phyloP scores from a whole-genome alignment of 805 yeast genomes.

The Brettanomyces bruxellensis region DNA sequence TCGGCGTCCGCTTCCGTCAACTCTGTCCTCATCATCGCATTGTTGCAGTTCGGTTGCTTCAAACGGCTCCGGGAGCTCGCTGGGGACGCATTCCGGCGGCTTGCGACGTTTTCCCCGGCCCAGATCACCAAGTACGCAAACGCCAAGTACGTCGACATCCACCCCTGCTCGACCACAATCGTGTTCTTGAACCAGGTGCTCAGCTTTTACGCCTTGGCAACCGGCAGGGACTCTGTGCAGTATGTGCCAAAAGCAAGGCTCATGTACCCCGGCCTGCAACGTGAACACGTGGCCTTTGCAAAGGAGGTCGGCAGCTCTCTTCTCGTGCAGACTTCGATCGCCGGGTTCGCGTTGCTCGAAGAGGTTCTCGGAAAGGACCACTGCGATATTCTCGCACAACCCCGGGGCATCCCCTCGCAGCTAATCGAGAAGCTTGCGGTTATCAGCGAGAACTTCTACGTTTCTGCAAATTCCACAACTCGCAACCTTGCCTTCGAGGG shows the following conservation, averaged over 20 bases:
- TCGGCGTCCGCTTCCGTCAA: conserved; percentile 23
- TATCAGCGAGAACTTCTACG: conserved; percentile 34
- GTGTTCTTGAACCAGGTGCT: conserved; percentile 23
- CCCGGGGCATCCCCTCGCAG: conserved; percentile 24
- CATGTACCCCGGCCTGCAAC: conserved; percentile 27
- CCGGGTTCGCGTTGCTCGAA: conserved; percentile 31
- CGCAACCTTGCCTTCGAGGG: conserved; percentile 27
- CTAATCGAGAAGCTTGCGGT: conserved; percentile 38
- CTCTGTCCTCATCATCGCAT: conserved; percentile 35
- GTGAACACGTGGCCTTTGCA: conserved; percentile 15
- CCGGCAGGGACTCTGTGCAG: conserved; percentile 26
- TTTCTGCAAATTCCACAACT: conserved; percentile 25
- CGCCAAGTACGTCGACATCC: conserved; percentile 17
- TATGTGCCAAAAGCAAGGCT: conserved; percentile 23
- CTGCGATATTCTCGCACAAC: conserved; percentile 11
- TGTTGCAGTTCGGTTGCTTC: conserved; percentile 45
- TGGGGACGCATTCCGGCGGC: conserved; percentile 10
- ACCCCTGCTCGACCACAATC: conserved; percentile 16
- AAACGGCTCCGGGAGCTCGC: conserved; percentile 22
- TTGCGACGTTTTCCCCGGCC: conserved; percentile 15
- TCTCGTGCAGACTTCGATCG: conserved; percentile 31
- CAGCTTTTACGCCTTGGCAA: conserved; percentile 36
- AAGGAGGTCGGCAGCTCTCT: conserved; percentile 19
- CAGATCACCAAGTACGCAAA: conserved; percentile 11
- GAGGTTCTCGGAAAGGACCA: conserved; percentile 24